Percentiles rank a stretch among this genome's conserved stretches.
Evolutionary conservation across 805 yeast genomes (phyloP).

Genomic region (Lipomyces starkeyi): DNA sequence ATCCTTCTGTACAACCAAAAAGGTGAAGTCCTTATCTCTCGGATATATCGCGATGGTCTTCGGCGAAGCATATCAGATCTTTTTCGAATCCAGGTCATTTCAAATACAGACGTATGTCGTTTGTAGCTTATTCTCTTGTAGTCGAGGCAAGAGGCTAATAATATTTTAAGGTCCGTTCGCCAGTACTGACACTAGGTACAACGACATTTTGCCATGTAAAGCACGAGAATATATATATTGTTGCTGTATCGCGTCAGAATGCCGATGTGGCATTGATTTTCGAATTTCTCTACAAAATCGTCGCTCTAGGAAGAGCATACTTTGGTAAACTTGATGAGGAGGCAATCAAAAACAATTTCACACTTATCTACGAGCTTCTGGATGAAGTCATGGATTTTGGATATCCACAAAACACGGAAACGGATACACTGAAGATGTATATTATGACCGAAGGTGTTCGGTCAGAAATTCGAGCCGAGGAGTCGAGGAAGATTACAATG

Average conservation of each 20-base stretch:
- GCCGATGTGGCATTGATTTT: conserved; percentile 80
- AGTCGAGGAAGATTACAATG: conserved; percentile 43
- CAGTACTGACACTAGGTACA: conserved; percentile 84
- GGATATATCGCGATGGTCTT: conserved; percentile 74
- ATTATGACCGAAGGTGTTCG: conserved; percentile 47
- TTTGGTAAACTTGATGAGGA: conserved; percentile 54
- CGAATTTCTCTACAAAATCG: conserved; percentile 75
- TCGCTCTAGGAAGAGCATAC: conserved; percentile 57
- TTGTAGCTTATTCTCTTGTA: neutral
- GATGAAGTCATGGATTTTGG: conserved; percentile 82
- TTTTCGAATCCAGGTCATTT: conserved; percentile 89
- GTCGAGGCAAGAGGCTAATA: neutral
- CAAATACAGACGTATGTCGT: conserved; percentile 59
- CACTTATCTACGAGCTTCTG: conserved; percentile 72
- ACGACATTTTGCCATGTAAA: conserved; percentile 86
- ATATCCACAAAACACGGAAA: conserved; percentile 71
- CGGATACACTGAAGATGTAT: conserved; percentile 49
- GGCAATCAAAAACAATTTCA: conserved; percentile 67
- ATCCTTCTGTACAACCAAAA: conserved; percentile 75
- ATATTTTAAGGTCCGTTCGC: conserved; percentile 56
- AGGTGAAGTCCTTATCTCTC: conserved; percentile 84
- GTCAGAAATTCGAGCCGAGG: conserved; percentile 33
- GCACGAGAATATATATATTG: conserved; percentile 69
- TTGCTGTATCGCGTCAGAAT: conserved; percentile 88
- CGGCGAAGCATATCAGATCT: conserved; percentile 82